Conservation (phyloP, 768 basidiomycete genomes). For the Agaricus blazei region DNA sequence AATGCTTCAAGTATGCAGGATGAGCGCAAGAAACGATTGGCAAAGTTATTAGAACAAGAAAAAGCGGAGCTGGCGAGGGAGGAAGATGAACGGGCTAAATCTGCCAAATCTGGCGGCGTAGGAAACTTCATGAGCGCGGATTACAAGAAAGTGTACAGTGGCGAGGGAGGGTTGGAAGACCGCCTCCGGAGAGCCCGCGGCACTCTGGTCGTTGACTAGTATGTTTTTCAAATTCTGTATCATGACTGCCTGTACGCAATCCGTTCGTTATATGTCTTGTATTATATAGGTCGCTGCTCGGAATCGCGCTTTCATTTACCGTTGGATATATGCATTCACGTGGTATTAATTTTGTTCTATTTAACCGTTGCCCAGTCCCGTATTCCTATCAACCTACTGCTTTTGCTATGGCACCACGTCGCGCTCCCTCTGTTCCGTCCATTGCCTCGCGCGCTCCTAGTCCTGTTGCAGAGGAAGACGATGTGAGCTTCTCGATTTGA, state of each 20-base stretch:
- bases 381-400: background rate
- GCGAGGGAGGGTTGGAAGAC: conserved; percentile 72
- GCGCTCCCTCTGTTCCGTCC: conserved; percentile 43
- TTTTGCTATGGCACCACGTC: conserved; percentile 43
- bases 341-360: conserved; percentile 2
- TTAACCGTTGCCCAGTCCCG: background rate
- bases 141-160: conserved; percentile 81
- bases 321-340: conserved; percentile 12
- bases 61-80: conserved; percentile 60
- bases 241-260: background rate
- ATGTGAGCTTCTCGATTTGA: conserved; percentile 20
- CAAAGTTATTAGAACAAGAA: conserved; percentile 67
- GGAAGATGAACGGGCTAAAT: conserved; percentile 60
- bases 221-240: background rate
- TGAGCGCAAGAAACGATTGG: conserved; percentile 70
- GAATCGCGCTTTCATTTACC: background rate
- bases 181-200: conserved; percentile 68
- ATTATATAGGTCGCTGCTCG: conserved; percentile 8
- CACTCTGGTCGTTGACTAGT: conserved; percentile 58
- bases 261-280: conserved; percentile 9
- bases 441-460: conserved; percentile 47
- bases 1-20: conserved; percentile 62
- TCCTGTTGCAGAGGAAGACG: conserved; percentile 38
- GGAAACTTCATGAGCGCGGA: conserved; percentile 79
- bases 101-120: conserved; percentile 69